phyloP scores from a whole-genome alignment of 2,329 filamentous ascomycete genomes.

The Fusarium poae region DNA sequence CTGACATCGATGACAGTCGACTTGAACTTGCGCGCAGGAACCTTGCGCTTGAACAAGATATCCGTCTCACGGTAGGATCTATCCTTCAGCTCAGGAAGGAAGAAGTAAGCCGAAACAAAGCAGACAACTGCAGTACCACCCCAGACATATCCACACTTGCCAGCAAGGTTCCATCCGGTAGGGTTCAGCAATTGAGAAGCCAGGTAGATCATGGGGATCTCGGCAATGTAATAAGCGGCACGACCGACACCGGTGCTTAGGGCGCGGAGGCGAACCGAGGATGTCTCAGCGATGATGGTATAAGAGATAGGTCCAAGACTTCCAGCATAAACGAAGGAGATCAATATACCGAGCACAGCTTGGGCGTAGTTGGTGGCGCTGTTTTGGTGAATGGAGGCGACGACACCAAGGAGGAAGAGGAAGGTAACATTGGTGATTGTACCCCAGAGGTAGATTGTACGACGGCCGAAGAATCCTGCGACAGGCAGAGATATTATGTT shows the following conservation, averaged over 20 bases:
- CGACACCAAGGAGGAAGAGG: constrained; percentile 70
- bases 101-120: constrained; percentile 62
- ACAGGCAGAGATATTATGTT: constrained; percentile 76
- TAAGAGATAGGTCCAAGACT: constrained; percentile 73
- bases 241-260: constrained; percentile 75
- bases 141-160: constrained; percentile 71
- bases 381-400: constrained; percentile 61
- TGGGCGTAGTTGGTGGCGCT: constrained; percentile 64
- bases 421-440: constrained; percentile 65
- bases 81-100: constrained; percentile 67
- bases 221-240: constrained; percentile 71
- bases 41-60: constrained; percentile 67
- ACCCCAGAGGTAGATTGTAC: constrained; percentile 74
- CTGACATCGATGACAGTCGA: constrained; percentile 67
- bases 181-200: constrained; percentile 71
- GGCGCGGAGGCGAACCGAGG: constrained; percentile 72
- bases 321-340: constrained; percentile 73
- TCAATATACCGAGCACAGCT: constrained; percentile 72
- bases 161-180: constrained; percentile 61
- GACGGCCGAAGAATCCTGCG: constrained; percentile 72
- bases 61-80: constrained; percentile 72
- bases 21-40: constrained; percentile 68
- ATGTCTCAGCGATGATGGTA: constrained; percentile 77
- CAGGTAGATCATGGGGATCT: constrained; percentile 76
- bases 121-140: constrained; percentile 69